Evolutionary conservation across 768 basidiomycete species (phyloP).

Genomic region (Leccinum ochraceum): DNA sequence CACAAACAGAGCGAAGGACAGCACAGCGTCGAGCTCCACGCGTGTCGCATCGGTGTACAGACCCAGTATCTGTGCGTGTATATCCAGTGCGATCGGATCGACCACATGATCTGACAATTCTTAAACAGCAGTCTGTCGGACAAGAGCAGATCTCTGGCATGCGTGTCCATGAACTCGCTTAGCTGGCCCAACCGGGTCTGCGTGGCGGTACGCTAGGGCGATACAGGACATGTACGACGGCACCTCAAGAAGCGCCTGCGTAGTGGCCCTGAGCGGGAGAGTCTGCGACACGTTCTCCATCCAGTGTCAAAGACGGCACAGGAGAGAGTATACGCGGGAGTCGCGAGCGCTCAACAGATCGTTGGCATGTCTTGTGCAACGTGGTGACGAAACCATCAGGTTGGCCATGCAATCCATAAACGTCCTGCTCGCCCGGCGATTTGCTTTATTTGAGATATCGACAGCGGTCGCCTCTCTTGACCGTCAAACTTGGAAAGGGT

Average conservation of each 20-base stretch:
- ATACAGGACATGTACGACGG: no score
- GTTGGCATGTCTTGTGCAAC: slow-evolving; percentile 64
- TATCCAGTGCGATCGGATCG: no score
- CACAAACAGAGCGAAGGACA: no score
- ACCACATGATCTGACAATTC: no score
- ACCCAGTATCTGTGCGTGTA: no score
- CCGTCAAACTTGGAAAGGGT: slow-evolving; percentile 69
- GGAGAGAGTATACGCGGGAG: slow-evolving; percentile 49
- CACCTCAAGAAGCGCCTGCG: slow-evolving; percentile 39
- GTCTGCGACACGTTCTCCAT: slow-evolving; percentile 34
- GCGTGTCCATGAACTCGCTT: no score
- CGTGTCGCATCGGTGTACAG: no score
- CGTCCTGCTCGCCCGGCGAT: slow-evolving; percentile 95
- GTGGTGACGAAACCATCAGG: slow-evolving; percentile 75
- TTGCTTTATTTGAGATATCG: slow-evolving; percentile 84
- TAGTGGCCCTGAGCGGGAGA: slow-evolving; percentile 45
- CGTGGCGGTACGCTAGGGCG: no score
- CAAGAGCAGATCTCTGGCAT: no score
- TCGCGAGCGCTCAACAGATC: slow-evolving; percentile 55
- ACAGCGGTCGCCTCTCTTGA: slow-evolving; percentile 43
- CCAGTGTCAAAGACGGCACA: slow-evolving; percentile 49
- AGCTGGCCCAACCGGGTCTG: no score
- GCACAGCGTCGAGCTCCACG: no score
- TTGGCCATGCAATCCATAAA: slow-evolving; percentile 62
- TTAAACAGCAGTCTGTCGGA: no score